Evolutionary conservation across 192 early-diverging fungal species (phyloP), one percentile per base, ranked within the genome.

Genomic region (Phycomyces blakesleeanus): DNA sequence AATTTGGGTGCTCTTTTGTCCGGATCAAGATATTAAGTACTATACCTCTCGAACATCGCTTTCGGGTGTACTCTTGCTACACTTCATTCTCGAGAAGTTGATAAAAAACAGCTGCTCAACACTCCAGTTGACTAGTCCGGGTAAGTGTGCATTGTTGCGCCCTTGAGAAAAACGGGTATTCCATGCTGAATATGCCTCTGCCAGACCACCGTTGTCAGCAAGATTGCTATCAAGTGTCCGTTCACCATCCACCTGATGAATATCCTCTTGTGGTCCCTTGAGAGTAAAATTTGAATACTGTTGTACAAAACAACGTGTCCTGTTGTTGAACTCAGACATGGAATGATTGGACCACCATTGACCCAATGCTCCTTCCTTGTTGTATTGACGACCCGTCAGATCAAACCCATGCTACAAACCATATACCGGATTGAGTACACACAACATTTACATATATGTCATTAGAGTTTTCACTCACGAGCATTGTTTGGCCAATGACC

Each of bases 401-500:
- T 90, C 89, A 76, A 90, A 91, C 9, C 72, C 89, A 59, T 91
- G 89, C 65, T 82, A 66, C 12, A 26, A 26, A 27, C 50, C 42
- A 8, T 38, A 10, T 27, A 57, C 47, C 59, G 42, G 22, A 44
- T 40, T n/a, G 41, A 29, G 44, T 51, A 12, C 39, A 38, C 14
- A 11, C 25, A n/a, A 27, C 49, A 55, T 7, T 12, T 39, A 14
- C 12, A 2, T 52, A n/a, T n/a, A n/a, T n/a, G n/a, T n/a, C n/a
- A n/a, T n/a, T n/a, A n/a, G n/a, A n/a, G n/a, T n/a, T n/a, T n/a
- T n/a, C n/a, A n/a, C 58, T 66, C 73, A 82, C 80, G 47, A 81
- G 82, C 22, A 91, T 71, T 63, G 91, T 88, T 66, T 91, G 90
- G 6, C 90, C 89, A 24, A 89, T 77, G 25, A 92, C 74, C 55